phyloP scores from a whole-genome alignment of 345 rosid species.

The Trapa bicornis region DNA sequence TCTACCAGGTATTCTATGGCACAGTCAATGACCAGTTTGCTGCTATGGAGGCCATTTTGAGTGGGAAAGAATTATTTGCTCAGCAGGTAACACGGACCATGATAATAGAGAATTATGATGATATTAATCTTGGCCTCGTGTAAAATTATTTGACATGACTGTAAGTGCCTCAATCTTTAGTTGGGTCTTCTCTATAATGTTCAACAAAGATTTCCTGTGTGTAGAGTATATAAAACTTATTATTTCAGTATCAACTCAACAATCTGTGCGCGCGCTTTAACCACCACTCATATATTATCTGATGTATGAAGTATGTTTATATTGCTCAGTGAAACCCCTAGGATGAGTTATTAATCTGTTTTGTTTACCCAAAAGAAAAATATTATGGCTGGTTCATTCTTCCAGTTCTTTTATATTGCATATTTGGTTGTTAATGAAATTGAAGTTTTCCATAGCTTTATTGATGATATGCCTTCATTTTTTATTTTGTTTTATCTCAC shows the following conservation, averaged over 20 bases:
- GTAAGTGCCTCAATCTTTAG: neutral
- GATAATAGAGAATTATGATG: neutral
- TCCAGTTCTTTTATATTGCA: neutral
- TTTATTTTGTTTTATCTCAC: neutral
- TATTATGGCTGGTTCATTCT: no score
- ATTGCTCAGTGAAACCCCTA: no score
- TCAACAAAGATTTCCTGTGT: neutral
- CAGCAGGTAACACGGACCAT: slow-evolving; percentile 33
- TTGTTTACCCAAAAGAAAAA: no score
- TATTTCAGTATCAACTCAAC: no score
- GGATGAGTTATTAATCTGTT: no score
- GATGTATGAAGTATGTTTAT: no score
- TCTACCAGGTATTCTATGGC: slow-evolving; percentile 60
- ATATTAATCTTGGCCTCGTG: neutral
- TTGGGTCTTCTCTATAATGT: neutral
- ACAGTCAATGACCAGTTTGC: slow-evolving; percentile 75
- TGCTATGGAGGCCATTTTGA: slow-evolving; percentile 76
- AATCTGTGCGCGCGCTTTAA: no score
- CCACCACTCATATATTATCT: no score
- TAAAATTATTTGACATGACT: neutral
- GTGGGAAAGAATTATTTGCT: slow-evolving; percentile 65
- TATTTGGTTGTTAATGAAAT: neutral
- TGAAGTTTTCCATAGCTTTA: neutral
- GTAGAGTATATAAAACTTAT: no score
- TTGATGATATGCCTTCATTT: neutral